Conservation (phyloP, 2,329 filamentous ascomycete genomes). For the Fusarium haematococcum region DNA sequence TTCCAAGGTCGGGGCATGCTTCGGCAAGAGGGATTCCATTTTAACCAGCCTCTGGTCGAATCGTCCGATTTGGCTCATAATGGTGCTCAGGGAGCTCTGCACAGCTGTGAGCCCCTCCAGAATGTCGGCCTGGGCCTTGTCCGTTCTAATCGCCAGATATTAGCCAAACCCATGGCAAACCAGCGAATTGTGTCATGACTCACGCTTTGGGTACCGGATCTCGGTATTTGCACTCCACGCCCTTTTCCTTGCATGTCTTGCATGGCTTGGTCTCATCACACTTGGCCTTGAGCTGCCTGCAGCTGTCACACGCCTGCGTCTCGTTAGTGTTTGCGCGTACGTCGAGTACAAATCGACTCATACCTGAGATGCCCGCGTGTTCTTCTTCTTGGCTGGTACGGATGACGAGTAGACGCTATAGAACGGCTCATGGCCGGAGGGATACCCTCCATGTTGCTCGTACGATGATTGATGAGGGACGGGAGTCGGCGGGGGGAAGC, state of each 20-base stretch:
- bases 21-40: constrained; percentile 48
- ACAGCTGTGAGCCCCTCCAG: constrained; percentile 64
- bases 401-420: constrained; percentile 58
- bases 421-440: constrained; percentile 51
- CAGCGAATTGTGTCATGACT: constrained; percentile 45
- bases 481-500: constrained; percentile 57
- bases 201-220: constrained; percentile 94
- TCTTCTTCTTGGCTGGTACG: constrained; percentile 66
- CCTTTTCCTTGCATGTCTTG: constrained; percentile 90
- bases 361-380: constrained; percentile 74
- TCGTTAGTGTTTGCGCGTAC: constrained; percentile 20
- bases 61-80: constrained; percentile 53
- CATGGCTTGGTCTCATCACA: constrained; percentile 89
- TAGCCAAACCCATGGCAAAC: constrained; percentile 2
- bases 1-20: constrained; percentile 26
- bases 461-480: constrained; percentile 54
- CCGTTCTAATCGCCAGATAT: constrained; percentile 56
- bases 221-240: constrained; percentile 85
- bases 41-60: constrained; percentile 54
- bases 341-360: not conserved
- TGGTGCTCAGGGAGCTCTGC: constrained; percentile 51
- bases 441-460: constrained; percentile 49
- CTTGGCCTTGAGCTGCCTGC: constrained; percentile 88
- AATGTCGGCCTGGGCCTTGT: constrained; percentile 71
- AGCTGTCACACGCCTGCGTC: constrained; percentile 88